phyloP scores from a whole-genome alignment of 2,329 filamentous ascomycete species.

The Phyllachora maydis region DNA sequence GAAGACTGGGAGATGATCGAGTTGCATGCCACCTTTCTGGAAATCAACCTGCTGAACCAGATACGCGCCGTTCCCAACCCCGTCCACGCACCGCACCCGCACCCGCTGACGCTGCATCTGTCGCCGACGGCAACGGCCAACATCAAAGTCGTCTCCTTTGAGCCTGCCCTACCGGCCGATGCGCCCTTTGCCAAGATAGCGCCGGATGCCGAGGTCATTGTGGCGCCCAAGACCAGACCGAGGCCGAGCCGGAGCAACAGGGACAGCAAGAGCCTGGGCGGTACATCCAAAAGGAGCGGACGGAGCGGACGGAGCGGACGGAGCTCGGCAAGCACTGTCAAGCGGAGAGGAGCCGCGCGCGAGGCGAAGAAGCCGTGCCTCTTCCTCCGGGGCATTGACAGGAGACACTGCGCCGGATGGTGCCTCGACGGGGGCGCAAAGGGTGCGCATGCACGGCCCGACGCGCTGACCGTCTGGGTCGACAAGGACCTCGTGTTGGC shows the following conservation, averaged over 20 bases:
- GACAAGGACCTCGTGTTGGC: slow-evolving; percentile 56
- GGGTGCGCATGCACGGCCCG: too few species aligned
- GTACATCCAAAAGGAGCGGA: slow-evolving; percentile 58
- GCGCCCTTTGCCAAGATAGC: slow-evolving; percentile 79
- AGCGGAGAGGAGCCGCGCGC: slow-evolving; percentile 22
- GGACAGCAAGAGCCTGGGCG: slow-evolving; percentile 47
- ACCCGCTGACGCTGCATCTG: slow-evolving; percentile 78
- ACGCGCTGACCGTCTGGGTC: slow-evolving; percentile 60
- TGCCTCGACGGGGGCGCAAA: slow-evolving; percentile 50
- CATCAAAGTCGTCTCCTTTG: slow-evolving; percentile 67
- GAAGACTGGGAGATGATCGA: slow-evolving; percentile 99
- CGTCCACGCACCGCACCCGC: slow-evolving; percentile 37
- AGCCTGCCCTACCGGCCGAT: slow-evolving; percentile 46
- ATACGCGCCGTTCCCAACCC: slow-evolving; percentile 88
- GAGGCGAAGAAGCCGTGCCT: slow-evolving; percentile 48
- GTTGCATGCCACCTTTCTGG: slow-evolving; percentile 84
- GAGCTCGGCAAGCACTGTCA: slow-evolving; percentile 49
- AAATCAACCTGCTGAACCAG: slow-evolving; percentile 81
- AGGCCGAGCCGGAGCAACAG: slow-evolving; percentile 1
- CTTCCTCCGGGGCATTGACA: slow-evolving; percentile 66
- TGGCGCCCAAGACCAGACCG: slow-evolving; percentile 40
- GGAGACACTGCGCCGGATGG: slow-evolving; percentile 47
- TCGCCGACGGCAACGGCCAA: slow-evolving; percentile 92
- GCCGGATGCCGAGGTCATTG: slow-evolving; percentile 88
- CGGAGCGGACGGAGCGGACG: too few species aligned